These are phyloP conservation scores for Neopestalotiopsis sp. DNA, from an alignment of 2,329 filamentous ascomycete species.

Conservation along the genomic window DNA sequence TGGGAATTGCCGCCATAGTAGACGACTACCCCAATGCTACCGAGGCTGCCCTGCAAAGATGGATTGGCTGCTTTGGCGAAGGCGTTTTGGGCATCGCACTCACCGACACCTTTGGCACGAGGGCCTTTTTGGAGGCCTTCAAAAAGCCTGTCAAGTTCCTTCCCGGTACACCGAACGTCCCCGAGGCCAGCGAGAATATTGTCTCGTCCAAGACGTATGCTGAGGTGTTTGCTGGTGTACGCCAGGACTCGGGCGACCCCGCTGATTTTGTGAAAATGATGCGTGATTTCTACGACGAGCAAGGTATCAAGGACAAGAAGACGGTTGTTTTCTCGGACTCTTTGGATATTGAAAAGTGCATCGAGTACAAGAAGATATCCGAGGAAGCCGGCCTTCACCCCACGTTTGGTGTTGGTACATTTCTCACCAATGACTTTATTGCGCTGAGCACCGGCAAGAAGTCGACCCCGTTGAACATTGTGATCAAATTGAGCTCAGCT, in stretches of 20 bases:
- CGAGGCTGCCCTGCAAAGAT: constrained; percentile 82
- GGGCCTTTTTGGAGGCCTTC: constrained; percentile 86
- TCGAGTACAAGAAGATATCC: constrained; percentile 86
- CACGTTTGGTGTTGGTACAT: constrained; percentile 93
- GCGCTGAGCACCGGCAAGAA: constrained; percentile 76
- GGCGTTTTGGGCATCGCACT: constrained; percentile 85
- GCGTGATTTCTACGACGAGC: constrained; percentile 77
- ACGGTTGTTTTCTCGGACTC: constrained; percentile 95
- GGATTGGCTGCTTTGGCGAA: constrained; percentile 89
- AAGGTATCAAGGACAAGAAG: constrained; percentile 81
- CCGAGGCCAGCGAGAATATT: constrained; percentile 47
- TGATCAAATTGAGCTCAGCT: constrained; percentile 93
- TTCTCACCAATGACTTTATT: constrained; percentile 93
- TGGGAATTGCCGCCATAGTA: constrained; percentile 93
- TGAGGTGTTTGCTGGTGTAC: constrained; percentile 80
- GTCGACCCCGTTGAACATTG: constrained; percentile 92
- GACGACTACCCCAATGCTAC: constrained; percentile 85
- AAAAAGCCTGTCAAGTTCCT: constrained; percentile 62
- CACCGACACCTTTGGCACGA: constrained; percentile 95
- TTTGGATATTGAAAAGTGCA: constrained; percentile 85
- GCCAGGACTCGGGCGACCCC: constrained; percentile 91
- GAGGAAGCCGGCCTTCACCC: constrained; percentile 82
- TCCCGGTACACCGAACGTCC: constrained; percentile 41
- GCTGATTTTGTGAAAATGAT: constrained; percentile 78
- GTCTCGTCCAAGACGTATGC: constrained; percentile 70